Evolutionary conservation across 2,329 filamentous ascomycete species (phyloP).

Genomic region (Zymoseptoria crescenta): DNA sequence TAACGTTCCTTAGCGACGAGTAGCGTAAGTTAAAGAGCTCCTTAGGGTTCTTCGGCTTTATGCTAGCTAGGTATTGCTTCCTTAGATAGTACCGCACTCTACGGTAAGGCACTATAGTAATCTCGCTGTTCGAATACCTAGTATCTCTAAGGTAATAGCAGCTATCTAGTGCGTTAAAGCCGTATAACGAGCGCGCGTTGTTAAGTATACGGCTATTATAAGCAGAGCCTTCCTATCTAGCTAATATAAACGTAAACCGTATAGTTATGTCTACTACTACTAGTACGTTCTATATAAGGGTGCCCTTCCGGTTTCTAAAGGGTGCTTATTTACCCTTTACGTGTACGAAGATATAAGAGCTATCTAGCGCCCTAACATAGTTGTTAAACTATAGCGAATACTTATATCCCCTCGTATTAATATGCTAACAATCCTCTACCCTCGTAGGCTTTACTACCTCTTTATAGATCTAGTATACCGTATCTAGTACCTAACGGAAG

Average conservation of each 20-base stretch:
- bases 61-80: neutral
- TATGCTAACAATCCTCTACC: no score
- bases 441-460: no score
- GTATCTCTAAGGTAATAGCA: neutral
- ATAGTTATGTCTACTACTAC: neutral
- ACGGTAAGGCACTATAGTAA: neutral
- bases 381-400: neutral
- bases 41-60: neutral
- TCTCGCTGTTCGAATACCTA: neutral
- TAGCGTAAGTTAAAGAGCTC: no score
- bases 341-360: neutral
- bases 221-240: neutral
- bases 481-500: no score
- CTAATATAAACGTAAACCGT: slow-evolving; percentile 1
- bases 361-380: neutral
- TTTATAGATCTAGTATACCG: no score
- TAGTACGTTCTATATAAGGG: neutral
- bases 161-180: neutral
- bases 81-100: neutral
- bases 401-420: no score
- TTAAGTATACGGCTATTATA: neutral
- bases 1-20: no score
- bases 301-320: neutral
- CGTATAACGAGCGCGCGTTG: neutral
- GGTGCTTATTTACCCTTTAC: neutral